Percentiles rank a stretch among this genome's conserved stretches.
These are phyloP conservation scores for Cylindrodendrum hubeiense DNA, from an alignment of 2,329 filamentous ascomycete genomes.

Conservation along the genomic window DNA sequence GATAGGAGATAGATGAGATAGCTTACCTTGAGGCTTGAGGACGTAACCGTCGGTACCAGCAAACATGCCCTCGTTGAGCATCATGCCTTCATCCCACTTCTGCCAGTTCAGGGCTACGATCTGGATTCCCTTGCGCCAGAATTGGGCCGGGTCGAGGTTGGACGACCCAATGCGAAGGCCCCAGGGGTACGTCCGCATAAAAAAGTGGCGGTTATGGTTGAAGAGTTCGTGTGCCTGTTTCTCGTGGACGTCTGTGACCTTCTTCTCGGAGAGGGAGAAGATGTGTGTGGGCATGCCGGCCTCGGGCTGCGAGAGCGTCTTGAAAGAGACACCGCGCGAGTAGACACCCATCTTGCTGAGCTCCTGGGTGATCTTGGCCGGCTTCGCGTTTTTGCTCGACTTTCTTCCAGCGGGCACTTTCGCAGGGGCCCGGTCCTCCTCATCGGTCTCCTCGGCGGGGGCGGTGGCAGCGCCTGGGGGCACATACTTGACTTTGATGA, in stretches of 20 bases:
- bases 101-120: conserved; percentile 97
- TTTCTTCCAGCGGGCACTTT: conserved; percentile 52
- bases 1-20: background rate
- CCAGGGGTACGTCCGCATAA: conserved; percentile 92
- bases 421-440: conserved; percentile 55
- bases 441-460: conserved; percentile 48
- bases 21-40: conserved; percentile 79
- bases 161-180: conserved; percentile 85
- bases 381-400: conserved; percentile 67
- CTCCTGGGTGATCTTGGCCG: conserved; percentile 76
- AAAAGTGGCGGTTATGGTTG: conserved; percentile 81
- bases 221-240: conserved; percentile 70
- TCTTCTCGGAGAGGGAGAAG: conserved; percentile 75
- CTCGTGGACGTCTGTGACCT: conserved; percentile 71
- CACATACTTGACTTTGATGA: conserved; percentile 84
- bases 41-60: conserved; percentile 86
- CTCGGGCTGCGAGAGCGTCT: conserved; percentile 79
- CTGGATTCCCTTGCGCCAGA: conserved; percentile 91
- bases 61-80: conserved; percentile 96
- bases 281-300: conserved; percentile 75
- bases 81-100: conserved; percentile 90
- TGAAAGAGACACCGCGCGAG: conserved; percentile 86
- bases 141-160: conserved; percentile 86
- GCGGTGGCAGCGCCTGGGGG: conserved; percentile 53
- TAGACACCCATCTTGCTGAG: conserved; percentile 85